Evolutionary conservation across 306 rosid genomes (phyloP).

Genomic region (cucumber (Cucumis sativus)): Cucumber_9930_V3 NC_026660.2:23616001-23616500

Average conservation of each 20-base stretch:
- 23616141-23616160: constrained; percentile 52
- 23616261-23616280: neutral
- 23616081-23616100: neutral
- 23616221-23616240: constrained; percentile 90
- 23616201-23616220: constrained; percentile 49
- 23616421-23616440: too few relatives aligned
- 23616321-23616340: neutral
- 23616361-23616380: too few relatives aligned
- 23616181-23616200: constrained; percentile 38
- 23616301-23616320: neutral
- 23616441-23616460: too few relatives aligned
- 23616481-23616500: too few relatives aligned
- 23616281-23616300: neutral
- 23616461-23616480: too few relatives aligned
- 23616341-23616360: too few relatives aligned
- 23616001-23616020: neutral
- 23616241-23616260: constrained; percentile 83
- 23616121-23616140: constrained; percentile 80
- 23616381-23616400: too few relatives aligned
- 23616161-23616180: constrained; percentile 37
- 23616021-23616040: neutral
- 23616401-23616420: too few relatives aligned
- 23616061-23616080: neutral
- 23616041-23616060: neutral
- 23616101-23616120: constrained; percentile 39